Evolutionary conservation across 306 rosid species (phyloP).

Genomic region (Oxytropis ochrocephala): DNA sequence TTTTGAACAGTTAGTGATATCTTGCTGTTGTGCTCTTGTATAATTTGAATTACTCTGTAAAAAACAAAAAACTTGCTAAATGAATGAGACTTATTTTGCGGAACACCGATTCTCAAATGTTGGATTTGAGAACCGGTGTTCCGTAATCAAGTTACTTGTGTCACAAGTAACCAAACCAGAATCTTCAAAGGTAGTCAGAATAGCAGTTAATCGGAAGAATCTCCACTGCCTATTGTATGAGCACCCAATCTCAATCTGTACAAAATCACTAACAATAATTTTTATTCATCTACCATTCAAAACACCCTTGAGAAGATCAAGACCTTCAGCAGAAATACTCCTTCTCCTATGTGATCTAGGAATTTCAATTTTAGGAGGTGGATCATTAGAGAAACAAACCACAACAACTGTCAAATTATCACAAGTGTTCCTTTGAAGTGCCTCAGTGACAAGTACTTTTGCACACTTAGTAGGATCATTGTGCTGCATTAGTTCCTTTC

Average conservation of each 20-base stretch:
- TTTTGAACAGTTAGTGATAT: not conserved
- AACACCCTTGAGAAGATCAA: slow-evolving; percentile 68
- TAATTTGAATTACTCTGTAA: not conserved
- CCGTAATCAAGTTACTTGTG: too few species aligned
- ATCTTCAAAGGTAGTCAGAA: not conserved
- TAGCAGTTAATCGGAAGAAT: slow-evolving; percentile 27
- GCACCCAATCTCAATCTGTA: slow-evolving; percentile 25
- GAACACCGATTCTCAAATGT: not conserved
- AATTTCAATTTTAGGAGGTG: slow-evolving; percentile 54
- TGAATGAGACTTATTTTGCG: slow-evolving; percentile 2
- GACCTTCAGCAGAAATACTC: slow-evolving; percentile 69
- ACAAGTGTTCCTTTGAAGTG: slow-evolving; percentile 58
- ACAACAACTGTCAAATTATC: slow-evolving; percentile 60
- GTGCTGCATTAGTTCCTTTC: slow-evolving; percentile 57
- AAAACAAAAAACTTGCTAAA: not conserved
- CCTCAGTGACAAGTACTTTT: slow-evolving; percentile 49
- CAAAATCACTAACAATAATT: slow-evolving; percentile 8
- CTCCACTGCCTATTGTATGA: slow-evolving; percentile 9
- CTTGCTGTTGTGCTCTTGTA: not conserved
- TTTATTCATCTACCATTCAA: slow-evolving; percentile 35
- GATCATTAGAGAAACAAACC: slow-evolving; percentile 55
- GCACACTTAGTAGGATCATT: slow-evolving; percentile 52
- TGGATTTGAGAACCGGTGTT: slow-evolving; percentile 3
- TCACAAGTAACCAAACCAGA: slow-evolving; percentile 6
- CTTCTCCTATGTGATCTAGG: slow-evolving; percentile 56